Base-by-base conservation (phyloP, 1,139 yeast genomes). In the Blastobotrys raffinosifermentans region DNA sequence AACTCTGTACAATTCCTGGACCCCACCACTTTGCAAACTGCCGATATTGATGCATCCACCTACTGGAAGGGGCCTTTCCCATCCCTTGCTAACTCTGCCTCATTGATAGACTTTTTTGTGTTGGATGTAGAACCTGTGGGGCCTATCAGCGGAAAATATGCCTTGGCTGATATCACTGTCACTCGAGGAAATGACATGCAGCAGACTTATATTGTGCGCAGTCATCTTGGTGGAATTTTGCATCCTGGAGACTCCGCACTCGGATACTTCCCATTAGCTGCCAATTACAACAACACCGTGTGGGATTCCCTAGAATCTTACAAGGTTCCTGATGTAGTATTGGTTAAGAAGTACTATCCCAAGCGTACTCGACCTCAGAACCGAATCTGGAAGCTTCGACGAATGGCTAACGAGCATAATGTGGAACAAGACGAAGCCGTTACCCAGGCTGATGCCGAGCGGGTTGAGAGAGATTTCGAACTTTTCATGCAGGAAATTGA, bases 61-160 rank as follows among this genome's bases (percentile, higher is more conserved):
- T 91, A 77, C 63, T 91, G 96, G 94, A 76, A 95, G 57, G 57
- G 69, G n/a, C 86, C 95, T 17, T 93, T 91, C 68, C 69, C 74
- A 4, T 69, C 95, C 1, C 70, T 93, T 42, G 76, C 87, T 19
- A 93, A 82, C 53, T 77, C 76, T 17, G 70, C 87, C 2, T 89
- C 83, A 54, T 58, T 91, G 52, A 74, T 77, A n/a, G 97, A 91
- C 61, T 93, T 91, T 54, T 71, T 91, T 38, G 94, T 91, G 2
- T 70, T 93, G 48, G 97, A 93, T 57, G 89, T 86, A 37, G 98
- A 93, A 54, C 94, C 96, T 35, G 79, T 94, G 3, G 97, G 96
- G 13, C 77, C 77, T 32, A 74, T 79, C 41, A 75, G 70, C 46
- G 96, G 97, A 22, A 86, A 78, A 58, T 70, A 76, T 55, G 93